Evolutionary conservation across 2,329 filamentous ascomycete species (phyloP).

Genomic region (Cladophialophora exuberans): DNA sequence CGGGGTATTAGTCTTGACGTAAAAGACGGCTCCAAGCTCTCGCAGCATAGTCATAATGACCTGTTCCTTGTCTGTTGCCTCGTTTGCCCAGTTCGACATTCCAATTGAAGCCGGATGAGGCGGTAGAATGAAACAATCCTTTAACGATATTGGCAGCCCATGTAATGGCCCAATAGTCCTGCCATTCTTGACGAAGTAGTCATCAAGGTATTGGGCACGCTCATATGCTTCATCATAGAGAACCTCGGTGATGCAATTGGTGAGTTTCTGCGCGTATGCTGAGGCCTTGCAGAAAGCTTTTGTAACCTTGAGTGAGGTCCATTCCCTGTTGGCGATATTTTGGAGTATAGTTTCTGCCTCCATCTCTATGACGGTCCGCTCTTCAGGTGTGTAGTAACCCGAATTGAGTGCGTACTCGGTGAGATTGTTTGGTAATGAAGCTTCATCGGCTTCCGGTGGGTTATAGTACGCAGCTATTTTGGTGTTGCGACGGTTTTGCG

Average conservation of each 20-base stretch:
- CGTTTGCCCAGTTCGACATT: conserved; percentile 42
- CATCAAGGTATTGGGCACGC: conserved; percentile 57
- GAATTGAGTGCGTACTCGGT: conserved; percentile 44
- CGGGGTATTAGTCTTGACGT: conserved; percentile 58
- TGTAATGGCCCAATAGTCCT: conserved; percentile 65
- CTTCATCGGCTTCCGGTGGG: conserved; percentile 28
- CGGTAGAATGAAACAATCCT: conserved; percentile 43
- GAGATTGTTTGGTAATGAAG: conserved; percentile 30
- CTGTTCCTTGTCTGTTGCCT: conserved; percentile 35
- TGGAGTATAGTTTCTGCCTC: conserved; percentile 40
- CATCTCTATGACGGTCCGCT: conserved; percentile 54
- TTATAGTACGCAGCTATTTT: conserved; percentile 33
- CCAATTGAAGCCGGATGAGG: conserved; percentile 41
- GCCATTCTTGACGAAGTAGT: conserved; percentile 50
- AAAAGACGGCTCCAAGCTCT: conserved; percentile 52
- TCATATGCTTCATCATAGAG: conserved; percentile 58
- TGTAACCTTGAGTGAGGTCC: conserved; percentile 57
- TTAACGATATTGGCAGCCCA: conserved; percentile 62
- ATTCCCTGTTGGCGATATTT: conserved; percentile 43
- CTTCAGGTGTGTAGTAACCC: conserved; percentile 60
- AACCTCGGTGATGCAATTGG: conserved; percentile 63
- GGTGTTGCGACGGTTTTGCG: conserved; percentile 36
- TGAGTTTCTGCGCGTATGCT: conserved; percentile 41
- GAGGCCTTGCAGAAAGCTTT: conserved; percentile 59
- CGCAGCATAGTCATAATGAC: conserved; percentile 44